Evolutionary conservation across 208 protist genomes (phyloP).

Genomic region (Trypanosoma caninum): DNA sequence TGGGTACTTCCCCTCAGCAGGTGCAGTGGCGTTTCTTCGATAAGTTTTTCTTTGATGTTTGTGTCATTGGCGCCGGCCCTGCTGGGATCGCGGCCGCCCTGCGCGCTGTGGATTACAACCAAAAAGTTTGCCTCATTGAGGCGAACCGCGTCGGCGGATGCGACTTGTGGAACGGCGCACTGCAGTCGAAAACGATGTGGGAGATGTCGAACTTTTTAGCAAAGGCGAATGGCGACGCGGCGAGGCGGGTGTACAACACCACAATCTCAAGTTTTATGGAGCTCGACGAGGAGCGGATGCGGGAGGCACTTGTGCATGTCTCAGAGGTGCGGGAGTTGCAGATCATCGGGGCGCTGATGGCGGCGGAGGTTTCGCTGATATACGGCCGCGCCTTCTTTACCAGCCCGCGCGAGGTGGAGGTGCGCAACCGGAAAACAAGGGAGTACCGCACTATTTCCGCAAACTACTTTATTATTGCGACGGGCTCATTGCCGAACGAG

Average conservation of each 20-base stretch:
- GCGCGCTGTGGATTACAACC: slow-evolving; percentile 67
- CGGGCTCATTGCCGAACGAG: slow-evolving; percentile 47
- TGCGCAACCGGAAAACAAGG: slow-evolving; percentile 37
- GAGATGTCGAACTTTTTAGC: slow-evolving; percentile 53
- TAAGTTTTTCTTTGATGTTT: slow-evolving; percentile 61
- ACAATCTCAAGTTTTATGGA: slow-evolving; percentile 37
- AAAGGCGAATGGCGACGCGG: slow-evolving; percentile 37
- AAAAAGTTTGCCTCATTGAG: slow-evolving; percentile 74
- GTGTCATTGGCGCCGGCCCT: slow-evolving; percentile 73
- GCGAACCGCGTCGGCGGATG: slow-evolving; percentile 50
- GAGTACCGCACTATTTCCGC: slow-evolving; percentile 56
- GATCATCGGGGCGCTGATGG: slow-evolving; percentile 36
- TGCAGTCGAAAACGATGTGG: slow-evolving; percentile 85
- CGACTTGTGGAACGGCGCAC: slow-evolving; percentile 77
- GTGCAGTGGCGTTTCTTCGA: slow-evolving; percentile 26
- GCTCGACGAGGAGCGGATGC: slow-evolving; percentile 57
- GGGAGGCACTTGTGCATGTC: slow-evolving; percentile 31
- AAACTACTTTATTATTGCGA: slow-evolving; percentile 82
- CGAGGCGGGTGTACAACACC: slow-evolving; percentile 48
- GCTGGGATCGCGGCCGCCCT: slow-evolving; percentile 73
- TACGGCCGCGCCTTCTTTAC: slow-evolving; percentile 55
- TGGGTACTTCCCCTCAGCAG: background rate
- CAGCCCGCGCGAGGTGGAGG: slow-evolving; percentile 46
- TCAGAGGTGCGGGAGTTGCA: slow-evolving; percentile 56
- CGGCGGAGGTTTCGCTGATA: slow-evolving; percentile 48